Evolutionary conservation across 1,284 basidiomycete species (phyloP).

Genomic region (Cutaneotrichosporon cutaneum): DNA sequence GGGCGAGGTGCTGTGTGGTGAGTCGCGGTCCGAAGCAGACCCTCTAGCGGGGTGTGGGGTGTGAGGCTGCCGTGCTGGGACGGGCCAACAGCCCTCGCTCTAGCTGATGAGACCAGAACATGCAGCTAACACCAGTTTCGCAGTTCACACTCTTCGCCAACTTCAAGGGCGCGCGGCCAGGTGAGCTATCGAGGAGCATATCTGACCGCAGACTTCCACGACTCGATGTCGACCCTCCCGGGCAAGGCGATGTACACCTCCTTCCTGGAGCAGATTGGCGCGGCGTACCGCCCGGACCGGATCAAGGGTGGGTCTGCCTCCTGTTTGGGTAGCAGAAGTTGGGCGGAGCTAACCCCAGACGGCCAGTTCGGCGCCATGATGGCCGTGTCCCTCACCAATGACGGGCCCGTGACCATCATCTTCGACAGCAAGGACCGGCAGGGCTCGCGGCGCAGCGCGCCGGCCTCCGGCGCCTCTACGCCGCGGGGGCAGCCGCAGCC

Average conservation of each 20-base stretch:
- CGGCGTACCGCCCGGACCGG: conserved; percentile 66
- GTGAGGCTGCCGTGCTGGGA: too few species aligned
- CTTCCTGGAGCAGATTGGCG: conserved; percentile 67
- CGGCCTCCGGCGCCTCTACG: conserved; percentile 13
- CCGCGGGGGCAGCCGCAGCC: conserved; percentile 11
- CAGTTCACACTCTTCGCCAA: conserved; percentile 89
- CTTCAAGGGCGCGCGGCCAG: conserved; percentile 78
- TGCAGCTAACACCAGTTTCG: conserved; percentile 58
- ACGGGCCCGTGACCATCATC: conserved; percentile 80
- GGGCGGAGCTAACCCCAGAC: conserved; percentile 21
- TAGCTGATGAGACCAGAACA: too few species aligned
- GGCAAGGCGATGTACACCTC: conserved; percentile 69
- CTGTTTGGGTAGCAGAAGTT: too few species aligned
- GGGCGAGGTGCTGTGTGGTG: conserved; percentile 77
- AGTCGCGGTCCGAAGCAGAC: conserved; percentile 22
- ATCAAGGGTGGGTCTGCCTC: conserved; percentile 65
- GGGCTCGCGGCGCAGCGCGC: conserved; percentile 2
- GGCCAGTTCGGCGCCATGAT: conserved; percentile 94
- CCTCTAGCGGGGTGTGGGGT: too few species aligned
- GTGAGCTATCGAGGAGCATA: too few species aligned
- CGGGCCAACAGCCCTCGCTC: too few species aligned
- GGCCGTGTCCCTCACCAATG: conserved; percentile 79
- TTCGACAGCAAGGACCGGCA: conserved; percentile 57
- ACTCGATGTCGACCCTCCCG: conserved; percentile 70
- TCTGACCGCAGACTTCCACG: conserved; percentile 82